Evolutionary conservation across 2,329 filamentous ascomycete genomes (phyloP), one percentile per base, ranked within the genome.

Genomic region (Nemania sp.): DNA sequence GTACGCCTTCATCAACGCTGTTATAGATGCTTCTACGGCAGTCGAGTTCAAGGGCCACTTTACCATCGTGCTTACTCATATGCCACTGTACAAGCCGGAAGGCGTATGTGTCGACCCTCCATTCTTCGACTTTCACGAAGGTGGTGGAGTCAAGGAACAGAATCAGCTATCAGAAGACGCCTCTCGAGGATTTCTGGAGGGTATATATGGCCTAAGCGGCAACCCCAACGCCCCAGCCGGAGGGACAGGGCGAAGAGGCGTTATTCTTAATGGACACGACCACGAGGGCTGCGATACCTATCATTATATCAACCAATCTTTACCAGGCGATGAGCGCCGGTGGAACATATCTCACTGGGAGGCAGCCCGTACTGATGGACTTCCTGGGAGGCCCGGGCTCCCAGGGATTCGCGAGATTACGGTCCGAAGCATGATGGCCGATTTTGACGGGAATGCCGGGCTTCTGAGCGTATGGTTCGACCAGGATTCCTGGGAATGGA

Each of bases 401-500:
- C 85, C 89, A 0, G 89, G 89, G 0, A 80, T 97, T 5, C 83
- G 94, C 29, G 95, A 99, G 76, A 87, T 98, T 65, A 99, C 95
- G 0, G 90, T 99, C 2, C 87, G 93, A 60, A 97, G 92, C 75
- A 98, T 99, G 92, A 99, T 99, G 95, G 95, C 95, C 57, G 90
- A 91, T 58, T 99, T 90, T 75, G 89, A 87, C n/a, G 95, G 95
- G 18, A 95, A 97, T 73, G 92, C 92, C 0, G 95, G 92, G 0
- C 80, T 99, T 43, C 77, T 99, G 42, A 95, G 90, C 63, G 83
- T 90, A 0, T 99, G 94, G 94, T 98, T 94, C 72, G 91, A 98
- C 73, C 75, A 84, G 57, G 79, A 82, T 2, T 75, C 76, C 1
- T 88, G 86, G 80, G 86, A 90, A 73, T 99, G 95, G 95, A 83